phyloP scores from a whole-genome alignment of 2,329 filamentous ascomycete genomes.

The Incumbomyces delicatus region DNA sequence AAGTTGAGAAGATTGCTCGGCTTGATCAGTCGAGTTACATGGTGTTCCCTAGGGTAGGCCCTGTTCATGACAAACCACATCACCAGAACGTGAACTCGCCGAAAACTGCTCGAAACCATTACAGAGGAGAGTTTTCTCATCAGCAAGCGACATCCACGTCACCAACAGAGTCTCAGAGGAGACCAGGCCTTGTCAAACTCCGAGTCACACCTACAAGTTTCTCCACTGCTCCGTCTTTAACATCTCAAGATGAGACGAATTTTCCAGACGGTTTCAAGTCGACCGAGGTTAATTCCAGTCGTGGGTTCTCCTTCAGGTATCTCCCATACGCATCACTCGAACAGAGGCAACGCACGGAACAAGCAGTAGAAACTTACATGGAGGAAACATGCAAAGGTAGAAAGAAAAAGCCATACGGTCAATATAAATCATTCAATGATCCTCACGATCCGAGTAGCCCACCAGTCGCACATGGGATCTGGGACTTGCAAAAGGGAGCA shows the following conservation, averaged over 20 bases:
- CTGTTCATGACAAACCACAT: background rate
- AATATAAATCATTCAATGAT: conserved; percentile 10
- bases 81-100: background rate
- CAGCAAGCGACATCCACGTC: background rate
- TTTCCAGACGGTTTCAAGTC: conserved; percentile 10
- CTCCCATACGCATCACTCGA: conserved; percentile 12
- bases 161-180: background rate
- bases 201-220: background rate
- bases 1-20: background rate
- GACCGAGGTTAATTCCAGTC: conserved; percentile 9
- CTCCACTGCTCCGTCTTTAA: conserved; percentile 2
- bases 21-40: background rate
- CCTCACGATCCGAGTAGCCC: conserved; percentile 8
- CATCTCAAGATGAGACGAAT: conserved; percentile 6
- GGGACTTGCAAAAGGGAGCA: conserved; percentile 12
- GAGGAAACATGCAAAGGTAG: background rate
- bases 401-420: conserved; percentile 9
- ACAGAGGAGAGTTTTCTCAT: background rate
- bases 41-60: background rate
- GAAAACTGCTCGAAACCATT: background rate
- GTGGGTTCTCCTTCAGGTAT: conserved; percentile 18
- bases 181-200: conserved; percentile 1
- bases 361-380: conserved; percentile 10
- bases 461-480: conserved; percentile 15
- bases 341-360: conserved; percentile 12